These are phyloP conservation scores for Colletotrichum horii DNA, from an alignment of 2,329 filamentous ascomycete species.

Conservation along the genomic window DNA sequence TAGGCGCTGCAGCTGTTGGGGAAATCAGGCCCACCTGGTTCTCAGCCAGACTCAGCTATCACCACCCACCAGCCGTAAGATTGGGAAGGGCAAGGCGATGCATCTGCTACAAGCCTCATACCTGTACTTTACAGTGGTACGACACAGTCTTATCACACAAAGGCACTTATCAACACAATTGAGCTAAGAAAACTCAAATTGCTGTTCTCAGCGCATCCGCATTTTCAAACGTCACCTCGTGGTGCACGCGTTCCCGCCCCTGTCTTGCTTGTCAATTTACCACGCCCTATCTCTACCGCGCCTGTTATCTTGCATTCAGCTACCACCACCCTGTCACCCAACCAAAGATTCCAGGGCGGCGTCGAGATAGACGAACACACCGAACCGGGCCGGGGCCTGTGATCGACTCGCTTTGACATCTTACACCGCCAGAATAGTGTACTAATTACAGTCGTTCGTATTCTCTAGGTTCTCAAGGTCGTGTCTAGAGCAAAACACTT, in stretches of 20 bases:
- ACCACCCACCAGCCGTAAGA: neutral
- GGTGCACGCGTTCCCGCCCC: neutral
- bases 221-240: neutral
- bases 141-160: constrained; percentile 2
- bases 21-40: neutral
- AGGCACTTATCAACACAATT: neutral
- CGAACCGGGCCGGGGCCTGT: neutral
- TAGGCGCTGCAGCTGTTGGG: neutral
- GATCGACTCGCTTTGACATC: constrained; percentile 9
- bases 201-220: neutral
- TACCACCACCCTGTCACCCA: neutral
- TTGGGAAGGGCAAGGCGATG: neutral
- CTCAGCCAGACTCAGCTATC: constrained; percentile 1
- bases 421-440: constrained; percentile 7
- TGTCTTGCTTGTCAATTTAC: constrained; percentile 1
- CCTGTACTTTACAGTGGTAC: constrained; percentile 10
- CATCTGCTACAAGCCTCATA: neutral
- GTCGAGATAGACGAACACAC: neutral
- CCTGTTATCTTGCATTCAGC: constrained; percentile 13
- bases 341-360: neutral
- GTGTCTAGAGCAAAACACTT: neutral
- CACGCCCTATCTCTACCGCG: neutral
- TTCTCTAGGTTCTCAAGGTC: neutral
- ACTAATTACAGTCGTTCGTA: neutral
- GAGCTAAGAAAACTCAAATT: neutral